Base-by-base conservation (phyloP, 2,329 filamentous ascomycete species). In the Cryphonectria naterciae region DNA sequence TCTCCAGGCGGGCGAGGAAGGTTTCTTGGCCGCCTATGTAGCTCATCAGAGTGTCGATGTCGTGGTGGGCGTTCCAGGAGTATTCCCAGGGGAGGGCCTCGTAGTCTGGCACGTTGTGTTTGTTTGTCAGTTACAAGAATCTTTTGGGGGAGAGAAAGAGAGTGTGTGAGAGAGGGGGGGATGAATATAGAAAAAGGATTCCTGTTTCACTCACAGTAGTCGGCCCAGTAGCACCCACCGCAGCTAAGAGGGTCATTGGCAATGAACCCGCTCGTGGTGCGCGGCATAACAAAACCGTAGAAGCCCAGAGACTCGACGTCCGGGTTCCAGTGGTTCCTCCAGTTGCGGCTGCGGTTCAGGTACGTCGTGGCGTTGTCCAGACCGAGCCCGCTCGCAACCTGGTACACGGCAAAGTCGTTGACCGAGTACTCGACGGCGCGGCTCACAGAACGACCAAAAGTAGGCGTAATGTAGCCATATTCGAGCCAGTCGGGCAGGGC, bases 281-380 rank as follows among this genome's bases (percentile, higher is more conserved):
- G 84, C 0, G 91, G 91, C 0, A 89, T 90, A 5, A 93, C 80
- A 77, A 93, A 93, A 0, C 91, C 91, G 0, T 81, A 85, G 78
- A 91, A 92, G 4, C 85, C 86, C 0, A 91, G 82, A 0, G 88
- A 87, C 0, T 81, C 83, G 61, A 88, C 84, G 63, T 86, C 77
- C 0, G 85, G 77, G 77, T 93, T 90, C 90, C 90, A 93, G 74
- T 93, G 90, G 76, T 92, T 92, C 22, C 88, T 85, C 91, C 91
- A 93, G 75, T 92, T 90, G 13, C 85, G 83, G 0, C 89, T 91
- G 11, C 91, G 86, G 62, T 85, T 81, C 37, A 92, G 82, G 74
- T 93, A 93, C 68, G 84, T 89, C 2, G 80, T 73, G 4, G 87
- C 86, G 58, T 90, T 87, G 0, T 80, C 79, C 63, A 86, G 85